phyloP scores from a whole-genome alignment of 805 yeast species.

The Jamesozyma piceae region DNA sequence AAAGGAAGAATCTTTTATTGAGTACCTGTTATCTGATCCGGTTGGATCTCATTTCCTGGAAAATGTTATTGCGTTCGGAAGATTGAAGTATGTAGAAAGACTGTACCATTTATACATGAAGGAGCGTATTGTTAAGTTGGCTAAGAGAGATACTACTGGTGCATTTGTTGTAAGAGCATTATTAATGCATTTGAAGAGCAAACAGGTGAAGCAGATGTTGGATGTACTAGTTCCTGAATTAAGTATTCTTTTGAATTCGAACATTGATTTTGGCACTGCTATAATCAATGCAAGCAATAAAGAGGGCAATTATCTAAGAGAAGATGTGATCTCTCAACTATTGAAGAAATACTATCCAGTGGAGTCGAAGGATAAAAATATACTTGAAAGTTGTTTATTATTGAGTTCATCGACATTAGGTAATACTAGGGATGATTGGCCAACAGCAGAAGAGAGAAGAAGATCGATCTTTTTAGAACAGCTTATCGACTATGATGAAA shows the following conservation, averaged over 20 bases:
- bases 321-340: slow-evolving; percentile 45
- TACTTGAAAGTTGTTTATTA: slow-evolving; percentile 60
- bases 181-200: slow-evolving; percentile 52
- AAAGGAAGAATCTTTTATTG: slow-evolving; percentile 72
- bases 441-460: slow-evolving; percentile 81
- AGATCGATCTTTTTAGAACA: slow-evolving; percentile 66
- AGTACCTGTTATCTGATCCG: slow-evolving; percentile 71
- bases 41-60: slow-evolving; percentile 93
- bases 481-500: slow-evolving; percentile 57
- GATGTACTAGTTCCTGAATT: slow-evolving; percentile 61
- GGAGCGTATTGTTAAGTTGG: slow-evolving; percentile 61
- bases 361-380: slow-evolving; percentile 33
- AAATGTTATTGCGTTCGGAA: slow-evolving; percentile 53
- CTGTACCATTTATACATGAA: slow-evolving; percentile 63
- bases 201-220: slow-evolving; percentile 52
- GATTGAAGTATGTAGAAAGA: slow-evolving; percentile 61
- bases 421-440: slow-evolving; percentile 81
- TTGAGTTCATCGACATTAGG: slow-evolving; percentile 67
- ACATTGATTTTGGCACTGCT: slow-evolving; percentile 58
- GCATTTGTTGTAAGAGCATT: slow-evolving; percentile 68
- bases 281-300: slow-evolving; percentile 57
- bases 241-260: slow-evolving; percentile 51
- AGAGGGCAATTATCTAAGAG: slow-evolving; percentile 49
- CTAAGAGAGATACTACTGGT: slow-evolving; percentile 77
- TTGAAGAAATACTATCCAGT: slow-evolving; percentile 37